Evolutionary conservation across 2,329 filamentous ascomycete species (phyloP), one percentile per base, ranked within the genome.

Genomic region (Neofusicoccum cordaticola): DNA sequence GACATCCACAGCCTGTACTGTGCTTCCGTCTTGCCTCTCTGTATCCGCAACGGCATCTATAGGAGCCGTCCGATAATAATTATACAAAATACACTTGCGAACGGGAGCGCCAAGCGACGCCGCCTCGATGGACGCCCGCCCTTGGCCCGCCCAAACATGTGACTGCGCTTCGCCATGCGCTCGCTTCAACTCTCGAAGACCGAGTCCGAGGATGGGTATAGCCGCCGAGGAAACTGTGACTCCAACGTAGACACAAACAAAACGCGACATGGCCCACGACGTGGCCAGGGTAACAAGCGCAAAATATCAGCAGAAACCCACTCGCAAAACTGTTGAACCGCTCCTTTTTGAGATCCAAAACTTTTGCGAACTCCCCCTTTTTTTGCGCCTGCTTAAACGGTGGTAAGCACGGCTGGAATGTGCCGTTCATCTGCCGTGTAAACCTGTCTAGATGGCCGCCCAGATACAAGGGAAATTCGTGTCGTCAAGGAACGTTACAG

Each of bases 381-480:
- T 57, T 44, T 37, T 39, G 34, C 52, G 39, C 52, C 52, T 11
- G 22, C 19, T 27, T 9, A 13, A n/a, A 17, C 17, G 37, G 51
- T 37, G 19, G 19, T n/a, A 31, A n/a, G 7, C n/a, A 12, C 35
- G 22, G 51, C 31, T 7, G 52, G n/a, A 39, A 31, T 31, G 34
- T 31, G 58, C 44, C 45, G 19, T 15, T 19, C 45, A 13, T 34
- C 58, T 41, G 39, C 45, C 39, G 44, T 62, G 44, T 62, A 62
- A 51, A 51, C 44, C 56, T 31, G 35, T 48, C 44, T 62, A 62
- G 58, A 48, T 62, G 35, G 45, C 58, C 58, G 34, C 58, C 58
- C 42, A 58, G 47, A 66, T 68, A 74, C 69, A 75, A 71, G 69
- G 70, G 70, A 69, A 67, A 70, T 72, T 69, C 69, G 65, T 65